phyloP scores from a whole-genome alignment of 257 asterid species.

The Datura wrightii region DNA sequence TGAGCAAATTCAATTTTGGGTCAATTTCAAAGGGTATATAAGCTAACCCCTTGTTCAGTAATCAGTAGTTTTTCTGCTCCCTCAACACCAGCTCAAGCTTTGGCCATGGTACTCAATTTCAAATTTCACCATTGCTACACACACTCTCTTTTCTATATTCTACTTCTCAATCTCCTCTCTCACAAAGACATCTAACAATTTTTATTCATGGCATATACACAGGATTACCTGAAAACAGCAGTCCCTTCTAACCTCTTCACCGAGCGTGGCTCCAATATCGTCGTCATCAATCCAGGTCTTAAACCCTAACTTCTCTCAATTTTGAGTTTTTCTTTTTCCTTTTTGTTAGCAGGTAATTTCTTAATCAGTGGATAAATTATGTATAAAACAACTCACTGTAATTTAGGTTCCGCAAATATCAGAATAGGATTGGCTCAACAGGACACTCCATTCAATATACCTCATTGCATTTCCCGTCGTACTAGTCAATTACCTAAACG shows the following conservation, averaged over 20 bases:
- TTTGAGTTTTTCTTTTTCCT: neutral
- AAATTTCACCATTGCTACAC: neutral
- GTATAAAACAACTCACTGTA: neutral
- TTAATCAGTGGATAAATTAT: neutral
- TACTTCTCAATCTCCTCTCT: neutral
- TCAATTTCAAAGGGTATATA: neutral
- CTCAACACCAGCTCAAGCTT: constrained; percentile 12
- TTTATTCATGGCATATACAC: constrained; percentile 29
- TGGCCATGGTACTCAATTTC: neutral
- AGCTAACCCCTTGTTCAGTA: neutral
- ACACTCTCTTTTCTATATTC: neutral
- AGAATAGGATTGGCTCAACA: constrained; percentile 91
- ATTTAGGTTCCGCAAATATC: constrained; percentile 69
- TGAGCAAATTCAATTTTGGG: neutral
- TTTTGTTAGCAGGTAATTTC: neutral
- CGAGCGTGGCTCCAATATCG: constrained; percentile 95
- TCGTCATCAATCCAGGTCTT: constrained; percentile 92
- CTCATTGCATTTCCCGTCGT: constrained; percentile 90
- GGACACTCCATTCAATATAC: constrained; percentile 69
- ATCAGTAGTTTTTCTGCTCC: neutral
- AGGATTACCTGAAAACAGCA: constrained; percentile 86
- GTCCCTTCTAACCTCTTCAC: constrained; percentile 86
- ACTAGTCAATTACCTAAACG: constrained; percentile 70
- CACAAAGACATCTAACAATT: neutral
- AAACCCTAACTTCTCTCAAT: constrained; percentile 26